Evolutionary conservation across 2,329 filamentous ascomycete species (phyloP).

Genomic region (Beauveria sp.): DNA sequence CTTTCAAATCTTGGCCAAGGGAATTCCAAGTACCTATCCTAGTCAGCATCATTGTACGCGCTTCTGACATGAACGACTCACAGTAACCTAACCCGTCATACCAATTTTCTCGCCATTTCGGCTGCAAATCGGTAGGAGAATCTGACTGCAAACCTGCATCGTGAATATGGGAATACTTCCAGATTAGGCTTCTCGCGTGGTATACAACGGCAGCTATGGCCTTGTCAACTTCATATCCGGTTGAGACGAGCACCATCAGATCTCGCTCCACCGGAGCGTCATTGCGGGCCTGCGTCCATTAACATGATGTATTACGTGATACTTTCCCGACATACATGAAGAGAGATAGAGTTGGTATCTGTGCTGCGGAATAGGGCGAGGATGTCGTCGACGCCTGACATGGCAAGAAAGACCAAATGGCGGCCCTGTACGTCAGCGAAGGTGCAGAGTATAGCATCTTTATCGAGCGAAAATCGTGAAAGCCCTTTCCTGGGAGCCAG

Average conservation of each 20-base stretch:
- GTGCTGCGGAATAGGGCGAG: slow-evolving; percentile 62
- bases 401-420: slow-evolving; percentile 68
- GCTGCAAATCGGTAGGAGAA: slow-evolving; percentile 36
- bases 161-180: slow-evolving; percentile 31
- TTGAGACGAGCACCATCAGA: slow-evolving; percentile 60
- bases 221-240: slow-evolving; percentile 64
- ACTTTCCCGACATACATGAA: slow-evolving; percentile 47
- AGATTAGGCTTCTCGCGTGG: slow-evolving; percentile 58
- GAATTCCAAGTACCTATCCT: slow-evolving; percentile 78
- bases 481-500: slow-evolving; percentile 80
- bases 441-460: slow-evolving; percentile 70
- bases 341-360: slow-evolving; percentile 54
- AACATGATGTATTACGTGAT: neutral
- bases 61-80: slow-evolving; percentile 26
- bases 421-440: slow-evolving; percentile 67
- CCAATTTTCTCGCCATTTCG: slow-evolving; percentile 76
- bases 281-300: slow-evolving; percentile 47
- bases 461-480: slow-evolving; percentile 57
- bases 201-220: slow-evolving; percentile 79
- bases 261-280: slow-evolving; percentile 51
- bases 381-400: slow-evolving; percentile 67
- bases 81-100: slow-evolving; percentile 91
- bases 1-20: slow-evolving; percentile 73
- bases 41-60: slow-evolving; percentile 15
- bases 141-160: slow-evolving; percentile 19